Percentiles rank a stretch among this genome's conserved stretches.
Evolutionary conservation across 768 basidiomycete species (phyloP).

Genomic region (Phanerodontia chrysosporium): DNA sequence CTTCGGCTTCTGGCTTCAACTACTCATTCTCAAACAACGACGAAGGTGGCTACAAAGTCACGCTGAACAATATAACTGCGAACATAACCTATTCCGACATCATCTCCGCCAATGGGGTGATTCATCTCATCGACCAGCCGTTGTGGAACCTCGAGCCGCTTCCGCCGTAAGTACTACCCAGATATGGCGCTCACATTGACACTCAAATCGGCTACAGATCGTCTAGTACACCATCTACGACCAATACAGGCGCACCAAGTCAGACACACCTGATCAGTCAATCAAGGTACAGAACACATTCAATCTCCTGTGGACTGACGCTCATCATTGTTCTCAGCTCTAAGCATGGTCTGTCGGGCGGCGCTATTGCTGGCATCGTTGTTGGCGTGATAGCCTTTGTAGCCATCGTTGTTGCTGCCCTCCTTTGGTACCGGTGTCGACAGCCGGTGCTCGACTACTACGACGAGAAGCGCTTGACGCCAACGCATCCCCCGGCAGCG

Average conservation of each 20-base stretch:
- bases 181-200: not conserved
- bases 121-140: constrained; percentile 3
- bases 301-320: not conserved
- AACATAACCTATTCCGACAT: constrained; percentile 5
- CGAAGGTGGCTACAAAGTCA: not conserved
- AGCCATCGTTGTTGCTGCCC: not conserved
- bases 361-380: not conserved
- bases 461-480: not conserved
- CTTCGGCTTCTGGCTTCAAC: constrained; percentile 1
- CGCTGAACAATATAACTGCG: constrained; percentile 4
- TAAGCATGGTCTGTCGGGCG: not conserved
- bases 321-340: not conserved
- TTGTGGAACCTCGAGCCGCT: constrained; percentile 1
- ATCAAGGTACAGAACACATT: not conserved
- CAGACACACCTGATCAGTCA: not conserved
- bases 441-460: not conserved
- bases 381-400: not conserved
- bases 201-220: not conserved
- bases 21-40: not conserved
- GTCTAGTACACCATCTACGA: not conserved
- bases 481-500: not conserved
- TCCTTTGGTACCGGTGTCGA: not conserved
- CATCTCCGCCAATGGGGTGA: constrained; percentile 7
- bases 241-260: not conserved
- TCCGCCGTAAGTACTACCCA: not conserved